Percentiles rank a stretch among this genome's conserved stretches.
These are phyloP conservation scores for Talaromyces trachyspermus DNA, from an alignment of 495 filamentous ascomycete species.

Conservation along the genomic window DNA sequence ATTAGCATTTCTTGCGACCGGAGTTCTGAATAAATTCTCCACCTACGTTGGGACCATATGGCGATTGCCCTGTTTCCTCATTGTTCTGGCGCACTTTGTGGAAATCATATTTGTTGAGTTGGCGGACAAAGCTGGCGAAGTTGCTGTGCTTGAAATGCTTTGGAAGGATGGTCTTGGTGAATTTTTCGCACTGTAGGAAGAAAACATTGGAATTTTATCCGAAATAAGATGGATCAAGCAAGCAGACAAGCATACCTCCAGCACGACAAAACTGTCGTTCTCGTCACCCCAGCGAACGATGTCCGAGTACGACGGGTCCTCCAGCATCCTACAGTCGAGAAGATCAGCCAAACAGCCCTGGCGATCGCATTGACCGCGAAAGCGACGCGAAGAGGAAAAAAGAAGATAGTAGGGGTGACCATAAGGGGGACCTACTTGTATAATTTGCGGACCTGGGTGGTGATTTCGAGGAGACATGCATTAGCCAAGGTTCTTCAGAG, in stretches of 20 bases:
- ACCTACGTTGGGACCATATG: constrained; percentile 84
- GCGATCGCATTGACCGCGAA: constrained; percentile 10
- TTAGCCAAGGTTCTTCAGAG: neutral
- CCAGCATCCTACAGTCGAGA: constrained; percentile 72
- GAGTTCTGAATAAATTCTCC: constrained; percentile 1
- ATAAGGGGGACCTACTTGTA: constrained; percentile 68
- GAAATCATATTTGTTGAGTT: constrained; percentile 99
- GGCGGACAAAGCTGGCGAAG: constrained; percentile 96
- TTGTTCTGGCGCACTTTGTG: constrained; percentile 98
- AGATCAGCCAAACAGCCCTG: constrained; percentile 18
- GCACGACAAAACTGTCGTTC: constrained; percentile 92
- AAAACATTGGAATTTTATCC: neutral
- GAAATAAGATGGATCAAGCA: constrained; percentile 10
- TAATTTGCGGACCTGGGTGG: constrained; percentile 83
- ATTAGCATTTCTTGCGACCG: neutral
- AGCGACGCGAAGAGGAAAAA: too few relatives aligned
- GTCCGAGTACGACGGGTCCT: constrained; percentile 84
- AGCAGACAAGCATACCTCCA: constrained; percentile 60
- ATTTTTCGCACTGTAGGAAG: constrained; percentile 77
- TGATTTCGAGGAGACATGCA: constrained; percentile 20
- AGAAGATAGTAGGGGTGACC: constrained; percentile 8
- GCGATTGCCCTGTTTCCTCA: constrained; percentile 85
- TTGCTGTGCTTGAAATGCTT: constrained; percentile 99
- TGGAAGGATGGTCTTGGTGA: constrained; percentile 92
- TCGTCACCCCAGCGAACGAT: constrained; percentile 95